A percentile compares a stretch with the other conserved stretches of the same genome.
These are phyloP conservation scores for Bipolaris oryzae DNA, from an alignment of 2,329 filamentous ascomycete genomes.

Conservation along the genomic window DNA sequence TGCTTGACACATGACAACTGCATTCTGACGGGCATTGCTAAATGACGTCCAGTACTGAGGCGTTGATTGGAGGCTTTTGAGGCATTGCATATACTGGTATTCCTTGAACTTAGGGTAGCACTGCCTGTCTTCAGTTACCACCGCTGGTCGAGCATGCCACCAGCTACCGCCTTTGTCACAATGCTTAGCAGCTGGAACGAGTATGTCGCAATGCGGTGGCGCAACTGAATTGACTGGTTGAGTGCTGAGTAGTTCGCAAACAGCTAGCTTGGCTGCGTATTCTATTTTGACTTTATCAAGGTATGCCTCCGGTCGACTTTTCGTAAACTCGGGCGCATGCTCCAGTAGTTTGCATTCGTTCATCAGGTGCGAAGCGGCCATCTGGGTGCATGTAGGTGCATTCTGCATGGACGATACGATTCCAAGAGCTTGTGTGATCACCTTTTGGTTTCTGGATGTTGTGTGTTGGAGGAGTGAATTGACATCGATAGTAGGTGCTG, in stretches of 20 bases:
- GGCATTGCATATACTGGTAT: slow-evolving; percentile 56
- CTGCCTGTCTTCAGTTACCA: slow-evolving; percentile 24
- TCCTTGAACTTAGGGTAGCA: slow-evolving; percentile 46
- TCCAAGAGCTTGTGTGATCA: slow-evolving; percentile 33
- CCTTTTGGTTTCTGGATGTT: slow-evolving; percentile 29
- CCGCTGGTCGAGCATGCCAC: slow-evolving; percentile 24
- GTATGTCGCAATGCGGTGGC: slow-evolving; percentile 58
- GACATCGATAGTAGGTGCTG: slow-evolving; percentile 22
- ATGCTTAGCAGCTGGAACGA: slow-evolving; percentile 51
- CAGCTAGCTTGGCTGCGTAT: slow-evolving; percentile 66
- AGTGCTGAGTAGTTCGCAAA: slow-evolving; percentile 66
- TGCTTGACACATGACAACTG: slow-evolving; percentile 66
- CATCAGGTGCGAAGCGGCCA: slow-evolving; percentile 60
- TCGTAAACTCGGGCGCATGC: slow-evolving; percentile 34
- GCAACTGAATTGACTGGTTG: slow-evolving; percentile 50
- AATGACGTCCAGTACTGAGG: slow-evolving; percentile 69
- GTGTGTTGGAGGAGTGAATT: slow-evolving; percentile 30
- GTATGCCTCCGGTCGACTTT: slow-evolving; percentile 33
- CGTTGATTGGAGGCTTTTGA: slow-evolving; percentile 59
- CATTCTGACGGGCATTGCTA: slow-evolving; percentile 66
- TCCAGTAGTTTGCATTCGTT: slow-evolving; percentile 60
- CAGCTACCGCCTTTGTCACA: slow-evolving; percentile 32
- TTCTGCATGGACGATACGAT: slow-evolving; percentile 33
- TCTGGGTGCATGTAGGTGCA: slow-evolving; percentile 55
- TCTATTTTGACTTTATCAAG: slow-evolving; percentile 57